phyloP scores from a whole-genome alignment of 1,284 basidiomycete species.

The Sporisorium exsertum region DNA sequence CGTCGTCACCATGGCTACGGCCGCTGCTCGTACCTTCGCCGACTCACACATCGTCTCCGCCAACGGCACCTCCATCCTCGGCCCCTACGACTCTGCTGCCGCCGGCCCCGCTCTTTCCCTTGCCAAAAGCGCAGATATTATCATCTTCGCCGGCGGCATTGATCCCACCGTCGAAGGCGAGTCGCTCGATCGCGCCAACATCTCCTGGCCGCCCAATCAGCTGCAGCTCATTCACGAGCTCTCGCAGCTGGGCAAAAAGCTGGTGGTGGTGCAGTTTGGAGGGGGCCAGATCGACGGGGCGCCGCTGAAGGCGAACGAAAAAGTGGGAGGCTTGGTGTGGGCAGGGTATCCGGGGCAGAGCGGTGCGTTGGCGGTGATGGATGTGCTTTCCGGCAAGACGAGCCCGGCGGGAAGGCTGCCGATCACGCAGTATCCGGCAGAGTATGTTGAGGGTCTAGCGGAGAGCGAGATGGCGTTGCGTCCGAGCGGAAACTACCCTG shows the following conservation, averaged over 20 bases:
- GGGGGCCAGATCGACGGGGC: constrained; percentile 29
- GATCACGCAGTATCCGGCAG: constrained; percentile 27
- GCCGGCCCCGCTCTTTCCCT: not conserved
- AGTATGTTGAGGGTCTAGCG: constrained; percentile 10
- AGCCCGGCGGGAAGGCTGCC: constrained; percentile 21
- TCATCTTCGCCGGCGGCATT: constrained; percentile 28
- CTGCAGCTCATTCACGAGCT: constrained; percentile 22
- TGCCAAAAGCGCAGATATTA: not conserved
- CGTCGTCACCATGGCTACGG: constrained; percentile 12
- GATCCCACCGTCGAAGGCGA: constrained; percentile 26
- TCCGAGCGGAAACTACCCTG: constrained; percentile 11
- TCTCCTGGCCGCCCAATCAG: constrained; percentile 28
- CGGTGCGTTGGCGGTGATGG: constrained; percentile 20
- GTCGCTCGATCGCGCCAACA: constrained; percentile 4
- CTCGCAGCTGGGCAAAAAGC: not conserved
- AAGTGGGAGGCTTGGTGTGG: constrained; percentile 17
- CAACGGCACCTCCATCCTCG: constrained; percentile 19
- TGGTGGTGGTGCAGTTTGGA: constrained; percentile 30
- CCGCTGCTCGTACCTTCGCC: constrained; percentile 9
- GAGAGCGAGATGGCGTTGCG: constrained; percentile 17
- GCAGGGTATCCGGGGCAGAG: constrained; percentile 30
- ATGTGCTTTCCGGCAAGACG: constrained; percentile 5
- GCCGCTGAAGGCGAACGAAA: not conserved
- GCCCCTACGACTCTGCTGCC: not conserved
- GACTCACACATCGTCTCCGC: not conserved